Percentiles rank a stretch among this genome's conserved stretches.
phyloP scores from a whole-genome alignment of 2,329 filamentous ascomycete genomes.

The Nemania serpens region DNA sequence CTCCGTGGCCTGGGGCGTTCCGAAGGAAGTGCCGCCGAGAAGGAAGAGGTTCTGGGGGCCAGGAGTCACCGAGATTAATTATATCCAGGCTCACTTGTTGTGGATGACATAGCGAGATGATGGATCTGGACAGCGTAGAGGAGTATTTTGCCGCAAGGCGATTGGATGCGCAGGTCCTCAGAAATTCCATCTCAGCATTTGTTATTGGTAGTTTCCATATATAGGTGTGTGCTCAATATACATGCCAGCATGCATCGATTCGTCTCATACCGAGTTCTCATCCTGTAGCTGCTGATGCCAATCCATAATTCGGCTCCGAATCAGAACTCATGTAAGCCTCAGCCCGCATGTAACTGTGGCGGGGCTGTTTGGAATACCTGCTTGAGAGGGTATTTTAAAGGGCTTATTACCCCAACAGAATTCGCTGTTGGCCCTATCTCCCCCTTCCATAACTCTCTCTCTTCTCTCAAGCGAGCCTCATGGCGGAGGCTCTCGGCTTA shows the following conservation, averaged over 20 bases:
- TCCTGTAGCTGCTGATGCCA: background rate
- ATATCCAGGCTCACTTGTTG: no score
- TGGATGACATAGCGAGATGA: no score
- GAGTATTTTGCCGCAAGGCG: background rate
- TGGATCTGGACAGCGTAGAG: no score
- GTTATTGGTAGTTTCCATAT: background rate
- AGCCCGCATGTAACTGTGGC: constrained; percentile 13
- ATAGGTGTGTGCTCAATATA: background rate
- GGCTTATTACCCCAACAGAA: background rate
- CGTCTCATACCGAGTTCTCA: background rate
- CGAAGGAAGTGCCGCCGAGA: no score
- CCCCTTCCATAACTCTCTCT: background rate
- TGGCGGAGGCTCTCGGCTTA: constrained; percentile 37
- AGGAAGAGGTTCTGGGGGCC: background rate
- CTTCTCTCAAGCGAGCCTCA: background rate
- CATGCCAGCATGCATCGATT: background rate
- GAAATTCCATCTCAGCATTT: background rate
- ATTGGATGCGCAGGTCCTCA: background rate
- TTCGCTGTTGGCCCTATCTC: background rate
- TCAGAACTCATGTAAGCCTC: background rate
- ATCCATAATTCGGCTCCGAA: background rate
- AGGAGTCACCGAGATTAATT: background rate
- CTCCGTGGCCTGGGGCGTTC: constrained; percentile 1
- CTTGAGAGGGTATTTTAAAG: background rate
- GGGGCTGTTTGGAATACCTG: background rate